Conservation (phyloP, 176 grass and related monocot species). For the Tuctoria greenei region DNA sequence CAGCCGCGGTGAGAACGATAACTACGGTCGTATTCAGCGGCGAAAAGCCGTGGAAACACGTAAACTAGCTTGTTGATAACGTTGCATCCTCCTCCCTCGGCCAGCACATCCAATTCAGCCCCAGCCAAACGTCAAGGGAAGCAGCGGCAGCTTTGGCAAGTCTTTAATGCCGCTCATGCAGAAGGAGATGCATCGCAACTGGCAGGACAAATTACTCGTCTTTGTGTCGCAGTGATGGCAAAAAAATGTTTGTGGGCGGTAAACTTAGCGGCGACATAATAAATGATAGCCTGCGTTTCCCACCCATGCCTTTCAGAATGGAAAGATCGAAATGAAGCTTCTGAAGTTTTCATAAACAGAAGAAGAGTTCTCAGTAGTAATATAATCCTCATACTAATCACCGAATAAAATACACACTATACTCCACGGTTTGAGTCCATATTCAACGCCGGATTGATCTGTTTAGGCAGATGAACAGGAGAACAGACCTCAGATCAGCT, state of each 20-base stretch:
- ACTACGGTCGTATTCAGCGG: background rate
- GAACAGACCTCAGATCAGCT: conserved; percentile 47
- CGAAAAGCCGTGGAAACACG: background rate
- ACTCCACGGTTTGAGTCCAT: conserved; percentile 22
- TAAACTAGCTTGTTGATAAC: background rate
- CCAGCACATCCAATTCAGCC: conserved; percentile 7
- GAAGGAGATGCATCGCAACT: background rate
- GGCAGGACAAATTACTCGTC: background rate
- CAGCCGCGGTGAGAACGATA: background rate
- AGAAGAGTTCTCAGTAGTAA: background rate
- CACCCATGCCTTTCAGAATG: background rate
- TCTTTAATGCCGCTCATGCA: background rate
- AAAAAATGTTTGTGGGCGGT: background rate
- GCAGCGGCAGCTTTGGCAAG: background rate
- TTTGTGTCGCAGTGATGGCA: conserved; percentile 30
- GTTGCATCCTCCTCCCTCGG: background rate
- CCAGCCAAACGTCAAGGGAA: background rate
- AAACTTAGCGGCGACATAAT: conserved; percentile 23
- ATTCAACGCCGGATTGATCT: conserved; percentile 45
- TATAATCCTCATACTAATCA: background rate
- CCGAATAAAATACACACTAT: conserved; percentile 12
- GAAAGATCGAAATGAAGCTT: background rate
- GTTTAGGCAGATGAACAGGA: conserved; percentile 23
- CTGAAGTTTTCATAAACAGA: background rate
- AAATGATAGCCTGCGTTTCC: conserved; percentile 8